Evolutionary conservation across 176 grass and related monocot species (phyloP).

Genomic region (Ananas comosus): DNA sequence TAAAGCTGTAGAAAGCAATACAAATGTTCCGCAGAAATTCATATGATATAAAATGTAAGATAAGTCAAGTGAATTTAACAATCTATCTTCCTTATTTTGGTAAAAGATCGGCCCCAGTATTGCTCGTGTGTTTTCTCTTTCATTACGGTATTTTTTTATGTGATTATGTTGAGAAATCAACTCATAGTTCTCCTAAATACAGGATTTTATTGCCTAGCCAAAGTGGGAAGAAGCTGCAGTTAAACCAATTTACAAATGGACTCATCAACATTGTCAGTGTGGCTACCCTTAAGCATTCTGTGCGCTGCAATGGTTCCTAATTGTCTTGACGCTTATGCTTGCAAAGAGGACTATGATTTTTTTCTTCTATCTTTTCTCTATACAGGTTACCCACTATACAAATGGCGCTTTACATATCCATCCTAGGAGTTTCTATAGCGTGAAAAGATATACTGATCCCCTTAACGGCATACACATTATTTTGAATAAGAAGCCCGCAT

Average conservation of each 20-base stretch:
- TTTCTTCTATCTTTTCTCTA: background rate
- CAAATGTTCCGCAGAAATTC: too few species aligned
- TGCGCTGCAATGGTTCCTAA: slow-evolving; percentile 87
- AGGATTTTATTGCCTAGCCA: slow-evolving; percentile 91
- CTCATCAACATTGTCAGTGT: slow-evolving; percentile 56
- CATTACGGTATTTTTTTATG: background rate
- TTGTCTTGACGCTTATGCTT: slow-evolving; percentile 83
- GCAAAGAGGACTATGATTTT: slow-evolving; percentile 49
- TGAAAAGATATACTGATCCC: background rate
- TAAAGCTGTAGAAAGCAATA: too few species aligned
- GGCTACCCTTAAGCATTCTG: slow-evolving; percentile 81
- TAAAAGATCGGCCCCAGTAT: too few species aligned
- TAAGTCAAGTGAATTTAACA: too few species aligned
- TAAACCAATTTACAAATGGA: slow-evolving; percentile 68
- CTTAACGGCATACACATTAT: too few species aligned
- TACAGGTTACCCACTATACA: background rate
- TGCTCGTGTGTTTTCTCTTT: background rate
- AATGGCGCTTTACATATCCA: background rate
- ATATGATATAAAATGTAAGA: too few species aligned
- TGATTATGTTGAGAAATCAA: background rate
- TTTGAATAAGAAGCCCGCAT: too few species aligned
- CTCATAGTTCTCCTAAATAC: slow-evolving; percentile 18
- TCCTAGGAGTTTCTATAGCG: background rate
- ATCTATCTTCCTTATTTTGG: too few species aligned
- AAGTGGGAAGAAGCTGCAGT: slow-evolving; percentile 78